phyloP scores from a whole-genome alignment of 2,329 filamentous ascomycete species.

The Aspergillus quadricinctus region DNA sequence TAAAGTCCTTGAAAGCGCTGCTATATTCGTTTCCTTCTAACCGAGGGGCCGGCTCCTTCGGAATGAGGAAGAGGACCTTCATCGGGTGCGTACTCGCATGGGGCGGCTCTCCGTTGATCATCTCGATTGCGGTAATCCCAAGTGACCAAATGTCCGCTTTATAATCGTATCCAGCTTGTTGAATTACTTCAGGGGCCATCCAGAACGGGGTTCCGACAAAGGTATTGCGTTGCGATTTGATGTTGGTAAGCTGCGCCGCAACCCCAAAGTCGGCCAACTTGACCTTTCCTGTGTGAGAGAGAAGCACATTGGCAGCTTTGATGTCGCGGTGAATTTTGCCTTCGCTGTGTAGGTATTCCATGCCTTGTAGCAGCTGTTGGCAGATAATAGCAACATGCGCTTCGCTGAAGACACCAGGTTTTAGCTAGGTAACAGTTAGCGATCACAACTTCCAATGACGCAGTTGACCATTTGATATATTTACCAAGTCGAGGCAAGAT shows the following conservation, averaged over 20 bases:
- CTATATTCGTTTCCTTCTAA: conserved; percentile 78
- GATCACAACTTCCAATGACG: not conserved
- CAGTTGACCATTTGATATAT: not conserved
- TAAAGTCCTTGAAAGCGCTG: conserved; percentile 89
- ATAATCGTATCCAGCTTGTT: conserved; percentile 78
- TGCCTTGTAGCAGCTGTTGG: conserved; percentile 79
- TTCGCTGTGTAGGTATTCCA: conserved; percentile 89
- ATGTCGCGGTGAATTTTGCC: conserved; percentile 97
- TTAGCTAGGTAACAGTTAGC: conserved; percentile 55
- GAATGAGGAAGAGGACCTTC: conserved; percentile 89
- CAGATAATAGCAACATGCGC: conserved; percentile 90
- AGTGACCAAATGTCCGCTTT: conserved; percentile 93
- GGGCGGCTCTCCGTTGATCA: conserved; percentile 85
- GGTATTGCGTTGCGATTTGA: conserved; percentile 95
- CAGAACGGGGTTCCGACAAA: conserved; percentile 97
- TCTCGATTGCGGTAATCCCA: conserved; percentile 85
- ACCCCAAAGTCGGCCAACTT: conserved; percentile 98
- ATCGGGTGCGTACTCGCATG: conserved; percentile 82
- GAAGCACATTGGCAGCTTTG: conserved; percentile 91
- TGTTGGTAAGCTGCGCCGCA: conserved; percentile 91
- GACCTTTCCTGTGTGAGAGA: conserved; percentile 85
- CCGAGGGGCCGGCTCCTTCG: conserved; percentile 78
- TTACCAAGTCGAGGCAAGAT: conserved; percentile 87
- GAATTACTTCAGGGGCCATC: conserved; percentile 95
- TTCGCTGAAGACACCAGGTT: conserved; percentile 85